phyloP scores from a whole-genome alignment of 2,329 filamentous ascomycete species.

The Lasiodiplodia hormozganensis region DNA sequence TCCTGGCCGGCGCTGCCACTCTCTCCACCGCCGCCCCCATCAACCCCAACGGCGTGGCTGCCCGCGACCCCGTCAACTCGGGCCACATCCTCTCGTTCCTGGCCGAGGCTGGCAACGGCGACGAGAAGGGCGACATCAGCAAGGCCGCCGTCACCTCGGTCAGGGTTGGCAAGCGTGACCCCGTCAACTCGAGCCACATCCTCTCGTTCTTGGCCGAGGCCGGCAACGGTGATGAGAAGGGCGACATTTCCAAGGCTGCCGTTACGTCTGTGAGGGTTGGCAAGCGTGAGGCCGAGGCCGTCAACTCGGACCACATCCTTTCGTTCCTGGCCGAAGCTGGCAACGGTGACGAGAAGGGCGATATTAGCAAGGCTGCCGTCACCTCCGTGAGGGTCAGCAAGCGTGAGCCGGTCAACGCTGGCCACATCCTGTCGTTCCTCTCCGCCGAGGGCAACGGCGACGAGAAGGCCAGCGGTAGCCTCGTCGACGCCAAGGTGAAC shows the following conservation, averaged over 20 bases:
- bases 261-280: background rate
- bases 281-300: slow-evolving; percentile 5
- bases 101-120: background rate
- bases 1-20: slow-evolving; percentile 1
- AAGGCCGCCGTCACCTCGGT: background rate
- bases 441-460: background rate
- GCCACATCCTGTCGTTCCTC: slow-evolving; percentile 1
- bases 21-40: slow-evolving; percentile 16
- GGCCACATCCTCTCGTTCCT: slow-evolving; percentile 1
- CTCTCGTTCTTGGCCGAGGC: background rate
- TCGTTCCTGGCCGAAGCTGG: background rate
- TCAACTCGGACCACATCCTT: background rate
- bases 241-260: background rate
- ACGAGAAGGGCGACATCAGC: background rate
- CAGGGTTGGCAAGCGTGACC: background rate
- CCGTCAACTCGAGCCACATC: background rate
- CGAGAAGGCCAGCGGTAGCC: background rate
- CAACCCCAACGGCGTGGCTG: slow-evolving; percentile 1
- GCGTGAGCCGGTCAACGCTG: slow-evolving; percentile 6
- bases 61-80: slow-evolving; percentile 5
- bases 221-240: background rate
- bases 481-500: background rate
- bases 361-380: too few relatives aligned
- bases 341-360: slow-evolving; percentile 1
- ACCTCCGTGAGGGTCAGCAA: background rate